Base-by-base conservation (phyloP, 1,284 basidiomycete genomes). In the Gomphus bonarii region DNA sequence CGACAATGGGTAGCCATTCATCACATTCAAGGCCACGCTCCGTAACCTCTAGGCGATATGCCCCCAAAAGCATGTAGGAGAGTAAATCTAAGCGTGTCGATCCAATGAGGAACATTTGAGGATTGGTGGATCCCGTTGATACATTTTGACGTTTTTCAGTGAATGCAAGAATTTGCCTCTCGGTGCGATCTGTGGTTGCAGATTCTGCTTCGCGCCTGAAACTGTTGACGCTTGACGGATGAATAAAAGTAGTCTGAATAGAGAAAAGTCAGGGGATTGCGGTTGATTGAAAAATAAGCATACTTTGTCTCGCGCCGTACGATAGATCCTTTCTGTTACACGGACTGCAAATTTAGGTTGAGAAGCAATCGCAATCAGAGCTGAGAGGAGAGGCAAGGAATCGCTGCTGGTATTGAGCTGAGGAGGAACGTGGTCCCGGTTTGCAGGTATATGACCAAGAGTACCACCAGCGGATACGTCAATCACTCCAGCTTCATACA, bases 281-380 rank as follows among this genome's bases (percentile, higher is more conserved):
- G 18, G 60, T 30, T 25, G 16, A 43, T 54, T 52, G 46, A 25
- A 44, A 54, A 44, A 51, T 44, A 18, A 49, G 48, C 79, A 61
- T 62, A 94, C 92, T 81, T 91, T 95, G 66, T 98, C 95, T 64
- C 85, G 81, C 16, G 81, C 77, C 2, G 95, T 97, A 22, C 91
- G 78, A 63, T 86, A 85, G 1, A 75, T 76, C 67, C 79, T 85
- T 52, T 88, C 85, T 6, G 82, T 80, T n/a, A 80, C 82, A 38
- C 88, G 76, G 55, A 97, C 81, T 2, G 91, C 94, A 72, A 94
- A 97, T 69, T 97, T 95, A n/a, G 95, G 95, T 63, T 94, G 91
- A 0, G 82, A 82, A 0, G 91, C 91, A 55, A 92, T 81, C 2
- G 93, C 84, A 63, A 97, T 88, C 55, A 98, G 75, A 1, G 88